Evolutionary conservation across 1,284 basidiomycete genomes (phyloP).

Genomic region (Fomitopsis schrenkii): DNA sequence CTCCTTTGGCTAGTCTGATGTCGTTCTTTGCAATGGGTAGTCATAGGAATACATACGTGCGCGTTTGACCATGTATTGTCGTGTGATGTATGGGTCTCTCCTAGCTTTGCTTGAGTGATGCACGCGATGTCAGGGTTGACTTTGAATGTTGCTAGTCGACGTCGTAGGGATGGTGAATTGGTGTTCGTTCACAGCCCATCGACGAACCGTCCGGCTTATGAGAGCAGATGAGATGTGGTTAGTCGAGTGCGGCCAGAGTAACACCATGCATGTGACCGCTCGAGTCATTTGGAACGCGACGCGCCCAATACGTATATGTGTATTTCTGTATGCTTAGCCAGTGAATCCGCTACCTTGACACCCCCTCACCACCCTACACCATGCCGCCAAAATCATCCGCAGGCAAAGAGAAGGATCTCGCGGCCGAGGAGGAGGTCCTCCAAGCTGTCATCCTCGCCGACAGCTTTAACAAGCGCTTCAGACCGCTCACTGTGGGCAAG

Average conservation of each 20-base stretch:
- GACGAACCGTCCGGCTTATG: too few species aligned
- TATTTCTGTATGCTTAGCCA: neutral
- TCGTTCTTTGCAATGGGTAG: constrained; percentile 37
- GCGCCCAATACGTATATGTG: constrained; percentile 2
- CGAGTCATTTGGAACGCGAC: constrained; percentile 18
- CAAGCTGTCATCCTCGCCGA: constrained; percentile 94
- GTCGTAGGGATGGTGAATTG: too few species aligned
- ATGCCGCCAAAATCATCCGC: constrained; percentile 65
- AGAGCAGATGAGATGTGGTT: too few species aligned
- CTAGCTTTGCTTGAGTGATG: too few species aligned
- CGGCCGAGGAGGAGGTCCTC: constrained; percentile 74
- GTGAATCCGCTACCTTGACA: neutral
- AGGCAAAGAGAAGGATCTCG: constrained; percentile 55
- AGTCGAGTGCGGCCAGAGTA: neutral
- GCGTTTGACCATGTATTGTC: neutral
- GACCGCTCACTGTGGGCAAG: constrained; percentile 80
- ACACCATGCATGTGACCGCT: constrained; percentile 13
- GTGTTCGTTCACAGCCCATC: neutral
- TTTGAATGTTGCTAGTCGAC: too few species aligned
- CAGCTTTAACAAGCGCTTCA: constrained; percentile 91
- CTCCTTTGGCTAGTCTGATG: constrained; percentile 54
- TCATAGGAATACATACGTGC: constrained; percentile 1
- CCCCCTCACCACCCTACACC: neutral
- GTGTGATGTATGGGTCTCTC: neutral
- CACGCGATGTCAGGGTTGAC: too few species aligned